Evolutionary conservation across 345 rosid species (phyloP).

Genomic region (Bruguiera gymnorhiza): DNA sequence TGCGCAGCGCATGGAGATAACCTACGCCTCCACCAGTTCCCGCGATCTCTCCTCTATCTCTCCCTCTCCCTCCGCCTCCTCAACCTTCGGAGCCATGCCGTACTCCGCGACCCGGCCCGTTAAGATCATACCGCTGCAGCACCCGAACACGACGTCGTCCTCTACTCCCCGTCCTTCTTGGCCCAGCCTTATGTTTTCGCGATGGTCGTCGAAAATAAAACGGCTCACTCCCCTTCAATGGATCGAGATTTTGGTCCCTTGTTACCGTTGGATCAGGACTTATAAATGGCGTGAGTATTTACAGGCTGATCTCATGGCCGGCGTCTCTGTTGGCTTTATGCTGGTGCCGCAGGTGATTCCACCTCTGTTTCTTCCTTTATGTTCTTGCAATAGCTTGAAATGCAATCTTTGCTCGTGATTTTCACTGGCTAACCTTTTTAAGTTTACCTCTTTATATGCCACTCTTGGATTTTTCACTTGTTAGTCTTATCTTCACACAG

Average conservation of each 20-base stretch:
- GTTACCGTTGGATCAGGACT: conserved; percentile 81
- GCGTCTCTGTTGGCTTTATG: conserved; percentile 89
- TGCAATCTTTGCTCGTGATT: background rate
- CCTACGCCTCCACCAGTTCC: conserved; percentile 54
- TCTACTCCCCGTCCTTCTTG: conserved; percentile 23
- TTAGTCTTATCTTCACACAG: background rate
- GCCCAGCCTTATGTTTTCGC: conserved; percentile 32
- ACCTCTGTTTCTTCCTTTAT: background rate
- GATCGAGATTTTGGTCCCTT: conserved; percentile 64
- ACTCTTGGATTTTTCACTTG: background rate
- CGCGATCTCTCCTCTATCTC: conserved; percentile 28
- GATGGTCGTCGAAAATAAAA: conserved; percentile 44
- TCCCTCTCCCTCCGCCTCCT: conserved; percentile 9
- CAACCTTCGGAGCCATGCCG: conserved; percentile 34
- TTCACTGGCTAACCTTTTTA: no score
- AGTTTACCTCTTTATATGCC: background rate
- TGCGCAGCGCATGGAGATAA: conserved; percentile 49
- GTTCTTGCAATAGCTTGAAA: background rate
- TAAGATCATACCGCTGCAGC: conserved; percentile 72
- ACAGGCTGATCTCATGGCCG: conserved; percentile 90
- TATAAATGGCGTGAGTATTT: conserved; percentile 77
- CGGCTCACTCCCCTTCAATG: conserved; percentile 56
- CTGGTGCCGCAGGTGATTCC: conserved; percentile 96
- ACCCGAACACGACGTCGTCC: conserved; percentile 50
- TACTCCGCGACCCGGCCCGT: conserved; percentile 48